Conservation (phyloP, 805 yeast species). For the Saturnispora saitoi region DNA sequence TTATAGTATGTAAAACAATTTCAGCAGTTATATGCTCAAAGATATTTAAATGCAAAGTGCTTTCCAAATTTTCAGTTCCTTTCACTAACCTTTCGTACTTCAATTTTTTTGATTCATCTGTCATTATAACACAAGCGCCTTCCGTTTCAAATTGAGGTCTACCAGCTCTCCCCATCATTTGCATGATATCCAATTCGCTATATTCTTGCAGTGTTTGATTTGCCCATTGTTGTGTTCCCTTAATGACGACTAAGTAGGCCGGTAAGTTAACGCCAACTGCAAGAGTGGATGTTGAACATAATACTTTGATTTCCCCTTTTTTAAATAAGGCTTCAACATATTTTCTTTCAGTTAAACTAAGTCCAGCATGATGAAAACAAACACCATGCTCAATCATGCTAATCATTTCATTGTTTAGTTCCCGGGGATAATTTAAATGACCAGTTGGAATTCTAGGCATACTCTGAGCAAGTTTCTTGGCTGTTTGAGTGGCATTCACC, state of each 20-base stretch:
- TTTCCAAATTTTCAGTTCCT: conserved; percentile 74
- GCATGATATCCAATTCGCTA: conserved; percentile 71
- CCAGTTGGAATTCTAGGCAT: conserved; percentile 63
- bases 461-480: conserved; percentile 57
- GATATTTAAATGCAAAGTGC: conserved; percentile 62
- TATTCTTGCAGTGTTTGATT: conserved; percentile 51
- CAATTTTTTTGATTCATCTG: conserved; percentile 61
- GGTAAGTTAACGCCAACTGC: conserved; percentile 85
- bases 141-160: conserved; percentile 72
- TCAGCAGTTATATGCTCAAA: conserved; percentile 78
- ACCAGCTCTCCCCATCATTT: conserved; percentile 82
- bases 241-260: conserved; percentile 67
- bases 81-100: conserved; percentile 70
- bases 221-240: conserved; percentile 62
- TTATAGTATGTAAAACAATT: conserved; percentile 58
- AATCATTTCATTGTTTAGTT: conserved; percentile 56
- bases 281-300: conserved; percentile 68
- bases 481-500: conserved; percentile 70
- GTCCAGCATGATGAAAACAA: conserved; percentile 75
- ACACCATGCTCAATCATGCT: conserved; percentile 51
- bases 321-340: conserved; percentile 63
- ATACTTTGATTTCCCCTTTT: conserved; percentile 51
- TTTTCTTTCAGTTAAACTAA: conserved; percentile 61
- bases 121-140: conserved; percentile 67
- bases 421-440: conserved; percentile 55